phyloP scores from a whole-genome alignment of 2,329 filamentous ascomycete genomes.

The Coniella lustricola region DNA sequence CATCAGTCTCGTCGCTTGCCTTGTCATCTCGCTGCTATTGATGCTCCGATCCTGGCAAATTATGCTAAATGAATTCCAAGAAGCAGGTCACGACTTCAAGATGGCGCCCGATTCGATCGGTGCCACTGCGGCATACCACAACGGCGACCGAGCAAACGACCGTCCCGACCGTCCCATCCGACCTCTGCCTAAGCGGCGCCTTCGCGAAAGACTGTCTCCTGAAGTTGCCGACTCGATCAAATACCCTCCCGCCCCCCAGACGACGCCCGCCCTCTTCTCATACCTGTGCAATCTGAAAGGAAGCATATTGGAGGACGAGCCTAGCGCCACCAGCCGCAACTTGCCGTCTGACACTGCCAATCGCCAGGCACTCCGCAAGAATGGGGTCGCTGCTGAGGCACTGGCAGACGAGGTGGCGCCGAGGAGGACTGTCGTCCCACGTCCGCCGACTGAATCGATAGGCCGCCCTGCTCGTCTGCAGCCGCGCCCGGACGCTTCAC shows the following conservation, averaged over 20 bases:
- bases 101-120: conserved; percentile 73
- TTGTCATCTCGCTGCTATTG: conserved; percentile 4
- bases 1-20: conserved; percentile 2
- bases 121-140: conserved; percentile 49
- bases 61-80: conserved; percentile 18
- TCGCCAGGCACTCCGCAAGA: conserved; percentile 39
- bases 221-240: conserved; percentile 76
- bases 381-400: conserved; percentile 49
- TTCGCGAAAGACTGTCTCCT: conserved; percentile 80
- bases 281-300: conserved; percentile 54
- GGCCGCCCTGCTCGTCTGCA: conserved; percentile 36
- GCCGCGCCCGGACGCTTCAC: conserved; percentile 37
- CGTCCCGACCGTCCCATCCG: conserved; percentile 81
- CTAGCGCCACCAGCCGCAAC: conserved; percentile 28
- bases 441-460: conserved; percentile 39
- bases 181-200: conserved; percentile 79
- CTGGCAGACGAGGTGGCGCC: conserved; percentile 50
- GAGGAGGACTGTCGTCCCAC: conserved; percentile 35
- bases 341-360: conserved; percentile 20
- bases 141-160: conserved; percentile 1
- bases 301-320: conserved; percentile 30
- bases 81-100: conserved; percentile 38
- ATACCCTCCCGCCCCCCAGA: conserved; percentile 70
- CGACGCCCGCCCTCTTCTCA: conserved; percentile 68
- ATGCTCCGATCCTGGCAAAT: conserved; percentile 25